These are phyloP conservation scores for Podila horticola DNA, from an alignment of 192 early-diverging fungal species.

Conservation along the genomic window DNA sequence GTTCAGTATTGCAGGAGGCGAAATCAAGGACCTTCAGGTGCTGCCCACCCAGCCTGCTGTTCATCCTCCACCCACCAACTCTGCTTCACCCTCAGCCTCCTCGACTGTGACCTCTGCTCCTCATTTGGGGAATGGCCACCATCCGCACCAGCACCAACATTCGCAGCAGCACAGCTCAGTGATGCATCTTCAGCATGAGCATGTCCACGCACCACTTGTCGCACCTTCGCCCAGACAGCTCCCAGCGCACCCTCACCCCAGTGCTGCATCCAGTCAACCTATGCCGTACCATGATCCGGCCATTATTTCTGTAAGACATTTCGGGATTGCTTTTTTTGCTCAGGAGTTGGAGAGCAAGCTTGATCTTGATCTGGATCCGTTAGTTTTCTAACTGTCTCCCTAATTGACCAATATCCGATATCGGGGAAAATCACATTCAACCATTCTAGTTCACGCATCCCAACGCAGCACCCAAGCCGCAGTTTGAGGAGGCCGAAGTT, in stretches of 20 bases:
- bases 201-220: conserved; percentile 13
- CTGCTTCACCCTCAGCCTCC: conserved; percentile 6
- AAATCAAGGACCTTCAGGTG: conserved; percentile 74
- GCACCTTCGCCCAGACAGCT: conserved; percentile 30
- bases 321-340: conserved; percentile 4
- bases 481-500: conserved; percentile 1
- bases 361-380: no score
- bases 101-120: conserved; percentile 24
- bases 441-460: conserved; percentile 32
- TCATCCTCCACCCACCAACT: conserved; percentile 9
- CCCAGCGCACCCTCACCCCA: conserved; percentile 36
- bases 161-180: conserved; percentile 5
- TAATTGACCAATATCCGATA: no score
- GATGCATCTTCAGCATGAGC: conserved; percentile 20
- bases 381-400: no score
- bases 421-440: no score
- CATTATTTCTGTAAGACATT: conserved; percentile 64
- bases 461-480: conserved; percentile 4
- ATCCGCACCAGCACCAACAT: conserved; percentile 2
- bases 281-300: conserved; percentile 65
- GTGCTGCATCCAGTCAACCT: neutral
- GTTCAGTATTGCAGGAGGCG: conserved; percentile 67
- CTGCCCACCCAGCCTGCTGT: conserved; percentile 42
- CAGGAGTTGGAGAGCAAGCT: neutral
- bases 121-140: conserved; percentile 1